Evolutionary conservation across 1,284 basidiomycete species (phyloP), one percentile per base, ranked within the genome.

Genomic region (Gomphus sp.): DNA sequence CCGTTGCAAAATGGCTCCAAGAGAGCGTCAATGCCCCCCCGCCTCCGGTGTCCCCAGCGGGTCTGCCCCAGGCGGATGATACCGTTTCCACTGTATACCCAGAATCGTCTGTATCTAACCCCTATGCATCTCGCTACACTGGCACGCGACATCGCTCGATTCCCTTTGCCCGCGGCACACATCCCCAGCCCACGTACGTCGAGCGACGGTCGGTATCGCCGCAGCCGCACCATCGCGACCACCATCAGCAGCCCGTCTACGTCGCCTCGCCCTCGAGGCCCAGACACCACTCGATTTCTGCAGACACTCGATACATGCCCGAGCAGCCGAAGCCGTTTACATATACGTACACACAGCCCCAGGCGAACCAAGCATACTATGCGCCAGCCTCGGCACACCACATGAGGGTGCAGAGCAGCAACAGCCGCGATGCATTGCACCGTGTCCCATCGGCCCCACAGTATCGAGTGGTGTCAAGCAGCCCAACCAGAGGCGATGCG

Each of bases 41-140:
- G 18, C 57, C 57, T 12, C 57, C 57, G 39, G 18, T 33, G 18
- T 44, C 43, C 11, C 57, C 57, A 25, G 31, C 57, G 10, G 41
- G 57, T 43, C 57, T 58, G 18, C 57, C 57, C 7, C 22, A 22
- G 22, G 22, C 22, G 22, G 57, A 58, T 36, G 57, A 58, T 36
- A 28, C 50, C 18, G 57, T 45, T n/a, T 58, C 57, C 31, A 58
- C 57, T 6, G 57, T 58, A 52, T 58, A 58, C 41, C 57, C 57
- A 44, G 57, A 58, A 52, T 58, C 57, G 6, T 58, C 57, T 8
- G 57, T 58, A 18, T 58, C 57, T 44, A 58, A 58, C n/a, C 57
- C 57, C 1, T 52, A 52, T 52, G 57, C 57, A 8, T 58, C 57
- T 25, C 57, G 57, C 14, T 58, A 58, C 39, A 58, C 57, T 34